Evolutionary conservation across 1,284 basidiomycete genomes (phyloP).

Genomic region (Ganoderma lingzhi): DNA sequence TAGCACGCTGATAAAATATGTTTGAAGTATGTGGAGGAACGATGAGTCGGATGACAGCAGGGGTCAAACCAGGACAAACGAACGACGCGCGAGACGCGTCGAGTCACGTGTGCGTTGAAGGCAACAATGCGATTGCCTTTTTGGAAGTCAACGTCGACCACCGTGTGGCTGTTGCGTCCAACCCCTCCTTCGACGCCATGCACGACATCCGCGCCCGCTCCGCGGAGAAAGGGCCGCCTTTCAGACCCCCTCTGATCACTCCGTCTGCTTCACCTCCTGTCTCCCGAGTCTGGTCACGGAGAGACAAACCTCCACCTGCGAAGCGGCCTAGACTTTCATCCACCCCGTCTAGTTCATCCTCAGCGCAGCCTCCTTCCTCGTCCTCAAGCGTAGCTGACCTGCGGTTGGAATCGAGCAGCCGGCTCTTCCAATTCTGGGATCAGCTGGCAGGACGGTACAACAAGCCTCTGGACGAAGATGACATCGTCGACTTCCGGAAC

Average conservation of each 20-base stretch:
- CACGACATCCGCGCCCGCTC: conserved; percentile 17
- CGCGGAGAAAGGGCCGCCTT: conserved; percentile 13
- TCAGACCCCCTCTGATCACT: conserved; percentile 38
- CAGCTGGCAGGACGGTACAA: conserved; percentile 71
- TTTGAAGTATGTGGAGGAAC: not conserved
- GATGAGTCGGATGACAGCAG: not conserved
- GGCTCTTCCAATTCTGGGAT: conserved; percentile 69
- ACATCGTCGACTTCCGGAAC: conserved; percentile 72
- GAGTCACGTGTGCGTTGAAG: conserved; percentile 29
- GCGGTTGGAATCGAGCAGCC: conserved; percentile 39
- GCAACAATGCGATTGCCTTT: conserved; percentile 21
- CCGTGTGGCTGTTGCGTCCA: conserved; percentile 17
- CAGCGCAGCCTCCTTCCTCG: conserved; percentile 36
- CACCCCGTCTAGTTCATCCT: conserved; percentile 39
- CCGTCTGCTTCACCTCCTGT: conserved; percentile 46
- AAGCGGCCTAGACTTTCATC: conserved; percentile 49
- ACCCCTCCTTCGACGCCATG: conserved; percentile 28
- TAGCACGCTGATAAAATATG: not conserved
- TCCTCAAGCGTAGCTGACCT: conserved; percentile 14
- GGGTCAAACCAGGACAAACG: not conserved
- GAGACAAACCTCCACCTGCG: conserved; percentile 44
- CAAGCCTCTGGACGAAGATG: conserved; percentile 74
- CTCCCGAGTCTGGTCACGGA: conserved; percentile 30
- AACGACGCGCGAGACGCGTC: conserved; percentile 9
- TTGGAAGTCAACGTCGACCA: conserved; percentile 19